Evolutionary conservation across 345 rosid genomes (phyloP).

Genomic region (Murraya koenigii): DNA sequence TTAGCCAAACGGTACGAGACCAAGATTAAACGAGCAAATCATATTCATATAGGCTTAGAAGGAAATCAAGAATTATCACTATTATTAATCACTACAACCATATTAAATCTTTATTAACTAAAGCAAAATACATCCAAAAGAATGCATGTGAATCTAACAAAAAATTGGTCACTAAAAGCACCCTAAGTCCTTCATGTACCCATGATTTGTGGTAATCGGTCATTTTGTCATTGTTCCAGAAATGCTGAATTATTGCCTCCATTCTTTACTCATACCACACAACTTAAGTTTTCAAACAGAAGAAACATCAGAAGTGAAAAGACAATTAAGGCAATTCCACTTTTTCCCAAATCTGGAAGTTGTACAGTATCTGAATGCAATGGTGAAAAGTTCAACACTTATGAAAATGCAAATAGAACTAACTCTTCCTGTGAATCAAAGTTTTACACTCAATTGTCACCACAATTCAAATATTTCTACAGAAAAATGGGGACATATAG

Average conservation of each 20-base stretch:
- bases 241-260: no score
- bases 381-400: not conserved
- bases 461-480: not conserved
- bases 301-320: not conserved
- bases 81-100: no score
- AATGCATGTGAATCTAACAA: no score
- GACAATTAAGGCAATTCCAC: not conserved
- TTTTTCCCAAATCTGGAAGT: not conserved
- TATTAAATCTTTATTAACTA: no score
- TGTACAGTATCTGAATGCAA: not conserved
- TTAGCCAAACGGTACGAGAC: not conserved
- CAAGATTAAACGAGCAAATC: no score
- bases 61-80: no score
- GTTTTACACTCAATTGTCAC: not conserved
- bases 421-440: not conserved
- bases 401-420: not conserved
- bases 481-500: not conserved
- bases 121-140: no score
- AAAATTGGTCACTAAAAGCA: no score
- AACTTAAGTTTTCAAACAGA: not conserved
- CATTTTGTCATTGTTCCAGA: no score
- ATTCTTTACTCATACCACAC: not conserved
- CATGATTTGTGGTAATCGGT: no score
- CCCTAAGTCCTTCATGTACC: no score
- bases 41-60: no score